Conservation (phyloP, 2,329 filamentous ascomycete species). For the Cladosporium sphaerospermum region DNA sequence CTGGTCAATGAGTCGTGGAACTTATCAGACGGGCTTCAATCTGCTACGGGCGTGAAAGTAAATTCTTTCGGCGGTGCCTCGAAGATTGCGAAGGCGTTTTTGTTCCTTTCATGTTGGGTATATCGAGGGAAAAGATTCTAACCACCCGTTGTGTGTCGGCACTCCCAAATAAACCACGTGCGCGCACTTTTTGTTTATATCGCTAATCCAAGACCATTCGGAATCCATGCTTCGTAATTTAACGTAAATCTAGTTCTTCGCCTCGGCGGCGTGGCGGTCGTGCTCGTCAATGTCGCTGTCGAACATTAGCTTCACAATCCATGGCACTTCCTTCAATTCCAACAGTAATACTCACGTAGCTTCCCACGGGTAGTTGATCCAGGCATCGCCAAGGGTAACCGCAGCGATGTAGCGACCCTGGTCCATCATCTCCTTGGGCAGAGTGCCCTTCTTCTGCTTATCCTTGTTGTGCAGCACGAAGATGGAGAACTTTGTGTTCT, state of each 20-base stretch:
- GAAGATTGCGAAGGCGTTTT: too few species aligned
- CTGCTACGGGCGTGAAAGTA: too few species aligned
- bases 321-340: background rate
- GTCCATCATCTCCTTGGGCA: conserved; percentile 72
- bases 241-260: conserved; percentile 4
- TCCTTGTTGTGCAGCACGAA: conserved; percentile 99
- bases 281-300: conserved; percentile 17
- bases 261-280: conserved; percentile 12
- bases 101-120: conserved; percentile 10
- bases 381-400: conserved; percentile 82
- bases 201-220: conserved; percentile 7
- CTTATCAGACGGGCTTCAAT: background rate
- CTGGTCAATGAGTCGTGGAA: background rate
- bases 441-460: conserved; percentile 84
- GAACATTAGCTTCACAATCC: background rate
- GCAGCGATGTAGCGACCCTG: conserved; percentile 75
- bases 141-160: conserved; percentile 4
- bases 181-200: conserved; percentile 1
- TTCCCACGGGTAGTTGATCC: conserved; percentile 99
- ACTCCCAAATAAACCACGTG: background rate
- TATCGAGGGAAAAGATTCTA: conserved; percentile 5
- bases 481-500: conserved; percentile 83
- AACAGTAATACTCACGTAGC: conserved; percentile 53
- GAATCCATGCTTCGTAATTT: conserved; percentile 10
- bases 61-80: too few species aligned